These are phyloP conservation scores for Naematelia encephala DNA, from an alignment of 768 basidiomycete genomes.

Conservation along the genomic window DNA sequence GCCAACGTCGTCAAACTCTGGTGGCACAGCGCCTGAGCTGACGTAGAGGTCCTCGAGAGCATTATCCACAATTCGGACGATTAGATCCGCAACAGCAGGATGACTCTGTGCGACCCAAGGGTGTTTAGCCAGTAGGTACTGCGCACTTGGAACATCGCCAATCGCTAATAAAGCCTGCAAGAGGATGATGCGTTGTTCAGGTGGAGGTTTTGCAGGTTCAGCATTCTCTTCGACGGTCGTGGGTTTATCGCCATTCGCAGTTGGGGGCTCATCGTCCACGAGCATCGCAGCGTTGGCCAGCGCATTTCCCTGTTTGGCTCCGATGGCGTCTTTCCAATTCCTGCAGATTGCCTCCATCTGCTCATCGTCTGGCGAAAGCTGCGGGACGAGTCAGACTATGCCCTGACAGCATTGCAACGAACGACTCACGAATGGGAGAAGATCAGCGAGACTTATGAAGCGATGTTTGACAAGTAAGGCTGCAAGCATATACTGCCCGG, in stretches of 20 bases:
- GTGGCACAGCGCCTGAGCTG: constrained; percentile 15
- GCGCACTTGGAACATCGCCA: constrained; percentile 73
- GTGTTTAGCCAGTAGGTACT: constrained; percentile 74
- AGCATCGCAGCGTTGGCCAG: constrained; percentile 54
- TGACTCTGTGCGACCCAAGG: constrained; percentile 80
- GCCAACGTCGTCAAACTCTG: not conserved
- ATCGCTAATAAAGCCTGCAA: constrained; percentile 76
- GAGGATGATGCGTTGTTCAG: constrained; percentile 74
- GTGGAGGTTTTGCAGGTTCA: constrained; percentile 46
- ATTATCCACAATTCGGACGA: constrained; percentile 69
- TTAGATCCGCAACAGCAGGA: constrained; percentile 78
- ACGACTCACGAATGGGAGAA: constrained; percentile 77
- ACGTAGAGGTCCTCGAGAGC: constrained; percentile 68
- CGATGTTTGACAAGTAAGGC: constrained; percentile 87
- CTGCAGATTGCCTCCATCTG: constrained; percentile 68
- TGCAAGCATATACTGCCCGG: constrained; percentile 57
- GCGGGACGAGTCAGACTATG: constrained; percentile 3
- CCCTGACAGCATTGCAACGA: not conserved
- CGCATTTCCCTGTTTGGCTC: constrained; percentile 33
- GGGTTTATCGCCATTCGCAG: constrained; percentile 49
- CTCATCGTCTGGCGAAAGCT: constrained; percentile 72
- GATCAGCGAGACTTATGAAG: constrained; percentile 77
- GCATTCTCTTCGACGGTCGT: constrained; percentile 39
- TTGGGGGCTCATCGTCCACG: constrained; percentile 53
- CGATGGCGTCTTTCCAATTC: constrained; percentile 57